Percentiles rank a stretch among this genome's conserved stretches.
Conservation (phyloP, 352 stramenopile species). For the Globisporangium abappressorium region DNA sequence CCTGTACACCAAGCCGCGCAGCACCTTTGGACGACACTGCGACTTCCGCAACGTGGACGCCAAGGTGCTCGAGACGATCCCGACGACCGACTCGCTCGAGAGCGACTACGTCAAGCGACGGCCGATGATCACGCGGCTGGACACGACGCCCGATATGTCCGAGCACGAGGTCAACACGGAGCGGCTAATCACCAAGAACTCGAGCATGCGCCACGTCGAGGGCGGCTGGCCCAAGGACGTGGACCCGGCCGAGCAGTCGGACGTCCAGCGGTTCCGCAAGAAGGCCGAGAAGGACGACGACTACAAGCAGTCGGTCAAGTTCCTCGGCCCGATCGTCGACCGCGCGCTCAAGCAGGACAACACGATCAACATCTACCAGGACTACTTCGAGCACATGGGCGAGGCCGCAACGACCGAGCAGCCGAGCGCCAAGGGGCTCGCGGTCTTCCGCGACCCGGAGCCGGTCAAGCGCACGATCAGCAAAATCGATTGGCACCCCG, state of each 20-base stretch:
- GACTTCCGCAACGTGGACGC: slow-evolving; percentile 90
- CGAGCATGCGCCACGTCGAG: slow-evolving; percentile 94
- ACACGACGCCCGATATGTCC: slow-evolving; percentile 89
- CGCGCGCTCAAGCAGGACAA: slow-evolving; percentile 97
- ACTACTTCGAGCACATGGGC: slow-evolving; percentile 93
- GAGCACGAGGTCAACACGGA: slow-evolving; percentile 95
- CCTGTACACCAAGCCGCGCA: slow-evolving; percentile 89
- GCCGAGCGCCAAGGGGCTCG: slow-evolving; percentile 94
- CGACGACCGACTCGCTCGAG: slow-evolving; percentile 80
- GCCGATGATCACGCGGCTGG: slow-evolving; percentile 81
- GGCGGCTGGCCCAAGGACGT: slow-evolving; percentile 98
- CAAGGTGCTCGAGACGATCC: slow-evolving; percentile 89
- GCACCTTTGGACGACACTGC: slow-evolving; percentile 92
- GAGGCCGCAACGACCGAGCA: slow-evolving; percentile 92
- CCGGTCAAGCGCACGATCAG: slow-evolving; percentile 91
- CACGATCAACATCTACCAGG: slow-evolving; percentile 98
- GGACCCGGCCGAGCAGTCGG: slow-evolving; percentile 94
- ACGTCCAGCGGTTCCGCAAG: slow-evolving; percentile 95
- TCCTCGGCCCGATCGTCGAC: slow-evolving; percentile 90
- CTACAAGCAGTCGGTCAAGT: slow-evolving; percentile 94
- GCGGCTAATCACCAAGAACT: slow-evolving; percentile 90
- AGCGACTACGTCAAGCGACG: slow-evolving; percentile 89
- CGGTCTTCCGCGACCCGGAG: slow-evolving; percentile 96
- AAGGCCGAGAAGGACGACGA: slow-evolving; percentile 98
- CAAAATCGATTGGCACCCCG: slow-evolving; percentile 97